Base-by-base conservation (phyloP, 495 filamentous ascomycete genomes). In the Melanomma pulvis-pyrius region DNA sequence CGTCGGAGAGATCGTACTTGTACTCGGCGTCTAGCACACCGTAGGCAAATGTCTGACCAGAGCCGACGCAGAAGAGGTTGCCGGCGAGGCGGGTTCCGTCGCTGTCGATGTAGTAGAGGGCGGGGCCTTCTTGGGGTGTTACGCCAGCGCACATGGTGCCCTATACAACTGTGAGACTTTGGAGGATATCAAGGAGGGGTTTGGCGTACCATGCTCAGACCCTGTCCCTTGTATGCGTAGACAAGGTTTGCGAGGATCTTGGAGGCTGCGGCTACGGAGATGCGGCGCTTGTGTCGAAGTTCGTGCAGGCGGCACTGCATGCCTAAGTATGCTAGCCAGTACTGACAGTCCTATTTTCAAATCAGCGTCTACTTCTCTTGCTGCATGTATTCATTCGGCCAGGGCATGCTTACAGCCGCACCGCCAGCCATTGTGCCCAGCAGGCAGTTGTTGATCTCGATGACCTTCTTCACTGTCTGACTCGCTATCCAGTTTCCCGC, bases 381-480 rank as follows among this genome's bases (percentile, higher is more conserved):
- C 15, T 24, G 0, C 26, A 13, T 22, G 32, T 2, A 26, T 26
- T 15, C 28, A 25, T 4, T 28, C 29, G 8, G 34, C 11, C 7
- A 26, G 19, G n/a, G 3, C 15, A 29, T 6, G 81, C 88, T 78
- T 76, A 91, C 88, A 74, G 94, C 94, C 73, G 94, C 94, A 80
- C 96, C 96, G 76, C 94, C 94, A 64, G 94, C 94, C 94, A 98
- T 97, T 65, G 94, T 98, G 48, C 96, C 94, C 70, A 98, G 79
- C 78, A 98, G 85, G 80, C 90, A 83, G 80, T 86, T 86, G 86
- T 88, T 96, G 82, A 92, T 96, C 84, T 87, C 91, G 71, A 98
- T 97, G 55, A 98, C 93, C 82, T 98, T 98, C 89, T 98, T 98
- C 61, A 98, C 94, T 57, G 94, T 98, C 83, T 98, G 94, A 79